Percentiles rank a stretch among this genome's conserved stretches.
Evolutionary conservation across 352 stramenopile genomes (phyloP).

Genomic region (Phytophthora capsici): DNA sequence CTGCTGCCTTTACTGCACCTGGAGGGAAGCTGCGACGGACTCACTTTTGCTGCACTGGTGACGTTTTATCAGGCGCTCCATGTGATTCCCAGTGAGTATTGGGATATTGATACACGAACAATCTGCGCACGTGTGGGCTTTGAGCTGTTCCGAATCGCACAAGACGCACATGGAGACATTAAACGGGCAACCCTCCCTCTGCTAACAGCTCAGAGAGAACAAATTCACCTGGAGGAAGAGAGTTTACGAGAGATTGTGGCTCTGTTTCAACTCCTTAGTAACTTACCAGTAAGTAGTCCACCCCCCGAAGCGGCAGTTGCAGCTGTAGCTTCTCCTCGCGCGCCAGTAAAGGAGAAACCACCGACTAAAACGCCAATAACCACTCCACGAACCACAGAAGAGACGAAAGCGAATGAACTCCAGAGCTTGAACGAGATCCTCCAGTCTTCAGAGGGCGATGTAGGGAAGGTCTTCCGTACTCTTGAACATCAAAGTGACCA

Average conservation of each 20-base stretch:
- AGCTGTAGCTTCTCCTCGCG: conserved; percentile 18
- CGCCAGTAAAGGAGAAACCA: conserved; percentile 32
- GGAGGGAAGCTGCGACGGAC: conserved; percentile 38
- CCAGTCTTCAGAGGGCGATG: conserved; percentile 37
- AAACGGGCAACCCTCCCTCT: conserved; percentile 27
- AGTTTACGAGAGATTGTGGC: conserved; percentile 37
- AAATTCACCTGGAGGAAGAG: conserved; percentile 7
- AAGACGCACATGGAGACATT: conserved; percentile 32
- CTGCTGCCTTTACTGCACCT: conserved; percentile 75
- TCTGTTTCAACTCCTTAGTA: conserved; percentile 27
- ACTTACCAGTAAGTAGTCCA: not conserved
- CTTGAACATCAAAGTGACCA: conserved; percentile 39
- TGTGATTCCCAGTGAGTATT: conserved; percentile 33
- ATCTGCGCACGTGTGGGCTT: conserved; percentile 63
- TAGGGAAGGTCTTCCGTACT: conserved; percentile 33
- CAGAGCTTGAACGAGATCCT: conserved; percentile 49
- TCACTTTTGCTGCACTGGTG: conserved; percentile 60
- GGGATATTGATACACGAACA: conserved; percentile 57
- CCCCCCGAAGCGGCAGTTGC: conserved; percentile 4
- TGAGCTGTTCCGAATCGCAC: conserved; percentile 61
- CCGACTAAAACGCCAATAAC: conserved; percentile 34
- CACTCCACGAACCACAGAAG: conserved; percentile 27
- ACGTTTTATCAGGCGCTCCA: conserved; percentile 57
- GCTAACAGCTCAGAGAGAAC: conserved; percentile 4
- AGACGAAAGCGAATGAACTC: conserved; percentile 23